Evolutionary conservation across 73 alveolate genomes (phyloP).

Genomic region (Halteria grandinella): DNA sequence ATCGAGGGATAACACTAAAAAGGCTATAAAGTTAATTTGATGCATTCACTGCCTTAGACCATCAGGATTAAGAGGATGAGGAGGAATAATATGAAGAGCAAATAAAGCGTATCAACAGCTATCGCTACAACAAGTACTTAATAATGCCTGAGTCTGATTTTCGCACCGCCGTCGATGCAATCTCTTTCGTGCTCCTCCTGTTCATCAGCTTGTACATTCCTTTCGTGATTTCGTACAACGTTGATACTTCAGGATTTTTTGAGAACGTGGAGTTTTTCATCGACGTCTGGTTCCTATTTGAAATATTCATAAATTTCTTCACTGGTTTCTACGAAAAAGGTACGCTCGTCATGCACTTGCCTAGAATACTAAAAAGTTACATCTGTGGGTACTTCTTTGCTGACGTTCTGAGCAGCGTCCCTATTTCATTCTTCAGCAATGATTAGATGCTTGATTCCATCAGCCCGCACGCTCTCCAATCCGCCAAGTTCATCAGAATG

Average conservation of each 20-base stretch:
- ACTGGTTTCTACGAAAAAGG: constrained; percentile 65
- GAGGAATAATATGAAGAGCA: neutral
- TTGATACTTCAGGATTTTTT: constrained; percentile 41
- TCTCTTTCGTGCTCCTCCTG: constrained; percentile 4
- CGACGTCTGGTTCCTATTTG: constrained; percentile 55
- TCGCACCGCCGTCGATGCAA: constrained; percentile 11
- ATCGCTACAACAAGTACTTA: neutral
- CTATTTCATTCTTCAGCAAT: neutral
- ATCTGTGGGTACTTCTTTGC: constrained; percentile 19
- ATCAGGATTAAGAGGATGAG: neutral
- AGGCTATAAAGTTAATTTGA: neutral
- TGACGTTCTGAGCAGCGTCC: constrained; percentile 3
- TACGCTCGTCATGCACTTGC: constrained; percentile 1
- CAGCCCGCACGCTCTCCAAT: neutral
- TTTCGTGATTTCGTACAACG: constrained; percentile 51
- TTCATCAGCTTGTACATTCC: constrained; percentile 60
- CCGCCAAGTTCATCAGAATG: constrained; percentile 44
- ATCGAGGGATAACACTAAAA: too few species aligned
- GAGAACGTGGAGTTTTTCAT: constrained; percentile 44
- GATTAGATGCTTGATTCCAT: neutral
- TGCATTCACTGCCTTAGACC: neutral
- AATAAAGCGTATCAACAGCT: constrained; percentile 6
- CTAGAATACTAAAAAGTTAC: neutral
- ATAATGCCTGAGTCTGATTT: constrained; percentile 1
- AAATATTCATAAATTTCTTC: constrained; percentile 29